These are phyloP conservation scores for Geranium incanum DNA, from an alignment of 441 rosid species.

Conservation along the genomic window DNA sequence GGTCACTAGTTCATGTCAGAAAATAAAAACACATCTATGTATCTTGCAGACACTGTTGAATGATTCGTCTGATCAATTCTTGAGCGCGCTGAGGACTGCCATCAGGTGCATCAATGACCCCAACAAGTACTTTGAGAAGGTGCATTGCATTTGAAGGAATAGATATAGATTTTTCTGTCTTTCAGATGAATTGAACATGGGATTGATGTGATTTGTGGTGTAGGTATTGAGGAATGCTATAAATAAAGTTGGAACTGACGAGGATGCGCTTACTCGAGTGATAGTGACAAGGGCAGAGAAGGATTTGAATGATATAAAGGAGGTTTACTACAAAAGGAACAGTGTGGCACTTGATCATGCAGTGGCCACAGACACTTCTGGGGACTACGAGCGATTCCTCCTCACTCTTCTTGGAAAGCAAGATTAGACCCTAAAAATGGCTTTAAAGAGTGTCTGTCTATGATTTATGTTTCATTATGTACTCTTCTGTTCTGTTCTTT, in stretches of 20 bases:
- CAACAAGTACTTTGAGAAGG: conserved; percentile 52
- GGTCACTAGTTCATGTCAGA: conserved; percentile 19
- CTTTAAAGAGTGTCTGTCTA: neutral
- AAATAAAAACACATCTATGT: neutral
- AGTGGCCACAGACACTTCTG: conserved; percentile 47
- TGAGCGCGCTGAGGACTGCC: conserved; percentile 30
- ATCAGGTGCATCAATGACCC: conserved; percentile 42
- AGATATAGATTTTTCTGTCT: neutral
- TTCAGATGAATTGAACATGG: neutral
- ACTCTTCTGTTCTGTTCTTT: neutral
- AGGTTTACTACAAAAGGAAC: conserved; percentile 50
- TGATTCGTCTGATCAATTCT: conserved; percentile 27
- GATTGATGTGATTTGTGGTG: neutral
- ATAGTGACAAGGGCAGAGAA: conserved; percentile 48
- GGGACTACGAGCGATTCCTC: conserved; percentile 49
- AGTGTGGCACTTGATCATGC: conserved; percentile 40
- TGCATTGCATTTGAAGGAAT: neutral
- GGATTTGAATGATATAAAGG: conserved; percentile 32
- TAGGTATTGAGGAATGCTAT: conserved; percentile 47
- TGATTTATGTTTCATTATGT: neutral
- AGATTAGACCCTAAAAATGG: conserved; percentile 16
- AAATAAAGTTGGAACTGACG: conserved; percentile 43
- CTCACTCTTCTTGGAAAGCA: conserved; percentile 46
- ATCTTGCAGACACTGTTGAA: conserved; percentile 26
- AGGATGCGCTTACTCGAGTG: conserved; percentile 55